These are phyloP conservation scores for Sugiyamaella qingdaonensis DNA, from an alignment of 805 yeast genomes.

Conservation along the genomic window DNA sequence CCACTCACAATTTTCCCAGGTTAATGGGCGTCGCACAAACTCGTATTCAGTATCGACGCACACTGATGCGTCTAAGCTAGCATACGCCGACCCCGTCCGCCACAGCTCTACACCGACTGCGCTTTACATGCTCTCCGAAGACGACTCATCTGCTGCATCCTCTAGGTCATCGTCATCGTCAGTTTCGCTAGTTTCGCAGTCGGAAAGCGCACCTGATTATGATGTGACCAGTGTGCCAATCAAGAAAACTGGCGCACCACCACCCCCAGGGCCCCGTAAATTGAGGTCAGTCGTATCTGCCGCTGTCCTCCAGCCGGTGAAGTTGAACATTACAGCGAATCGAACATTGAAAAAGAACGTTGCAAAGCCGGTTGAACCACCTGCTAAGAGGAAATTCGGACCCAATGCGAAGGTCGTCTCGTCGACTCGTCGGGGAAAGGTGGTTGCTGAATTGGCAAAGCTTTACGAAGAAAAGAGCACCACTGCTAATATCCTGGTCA, in stretches of 20 bases:
- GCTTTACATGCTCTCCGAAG: not conserved
- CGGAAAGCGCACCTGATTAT: not conserved
- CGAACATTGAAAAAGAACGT: not conserved
- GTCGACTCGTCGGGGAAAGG: slow-evolving; percentile 45
- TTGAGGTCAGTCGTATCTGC: not conserved
- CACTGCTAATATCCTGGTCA: slow-evolving; percentile 22
- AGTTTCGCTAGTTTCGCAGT: not conserved
- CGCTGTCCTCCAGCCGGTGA: slow-evolving; percentile 12
- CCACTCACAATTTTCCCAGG: not conserved
- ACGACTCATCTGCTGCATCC: slow-evolving; percentile 17
- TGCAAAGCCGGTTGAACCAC: slow-evolving; percentile 7
- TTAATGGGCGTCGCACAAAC: not conserved
- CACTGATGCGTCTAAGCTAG: not conserved
- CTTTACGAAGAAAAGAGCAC: slow-evolving; percentile 54
- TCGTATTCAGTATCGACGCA: not conserved
- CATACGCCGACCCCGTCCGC: not conserved
- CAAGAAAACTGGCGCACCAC: not conserved
- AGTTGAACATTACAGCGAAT: slow-evolving; percentile 7
- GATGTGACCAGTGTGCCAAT: not conserved
- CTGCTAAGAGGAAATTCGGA: slow-evolving; percentile 22
- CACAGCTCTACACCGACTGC: not conserved
- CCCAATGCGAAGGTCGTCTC: slow-evolving; percentile 29
- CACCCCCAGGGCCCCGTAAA: slow-evolving; percentile 1
- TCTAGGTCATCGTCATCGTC: slow-evolving; percentile 12
- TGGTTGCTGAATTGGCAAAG: slow-evolving; percentile 59